Evolutionary conservation across 495 filamentous ascomycete genomes (phyloP).

Genomic region (Tuber indicum): DNA sequence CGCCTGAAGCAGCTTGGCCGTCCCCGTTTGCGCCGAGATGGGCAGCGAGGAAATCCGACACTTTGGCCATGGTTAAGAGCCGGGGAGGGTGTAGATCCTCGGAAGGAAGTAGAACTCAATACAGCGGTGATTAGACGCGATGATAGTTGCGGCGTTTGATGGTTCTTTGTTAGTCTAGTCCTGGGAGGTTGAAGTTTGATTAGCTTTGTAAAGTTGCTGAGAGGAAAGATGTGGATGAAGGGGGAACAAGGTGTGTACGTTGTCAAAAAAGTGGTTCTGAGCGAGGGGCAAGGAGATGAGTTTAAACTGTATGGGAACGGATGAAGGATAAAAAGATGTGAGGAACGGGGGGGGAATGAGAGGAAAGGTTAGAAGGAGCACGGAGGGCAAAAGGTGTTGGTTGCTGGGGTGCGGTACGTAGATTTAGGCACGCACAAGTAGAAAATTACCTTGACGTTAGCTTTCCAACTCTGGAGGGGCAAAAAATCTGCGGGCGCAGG

Average conservation of each 20-base stretch:
- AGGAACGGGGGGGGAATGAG: not conserved
- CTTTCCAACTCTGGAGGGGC: not conserved
- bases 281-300: not conserved
- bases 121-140: not conserved
- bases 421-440: not conserved
- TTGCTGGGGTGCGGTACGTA: not conserved
- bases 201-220: not conserved
- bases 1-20: conserved; percentile 40
- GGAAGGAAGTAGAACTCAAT: not conserved
- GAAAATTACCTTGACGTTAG: conserved; percentile 3
- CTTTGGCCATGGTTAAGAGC: conserved; percentile 35
- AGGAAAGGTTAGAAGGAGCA: not conserved
- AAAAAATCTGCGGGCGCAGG: not conserved
- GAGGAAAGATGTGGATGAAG: not conserved
- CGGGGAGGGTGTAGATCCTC: not conserved
- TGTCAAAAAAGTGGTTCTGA: not conserved
- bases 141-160: conserved; percentile 1
- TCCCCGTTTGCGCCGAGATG: conserved; percentile 40
- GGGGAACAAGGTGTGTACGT: not conserved
- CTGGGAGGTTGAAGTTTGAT: not conserved
- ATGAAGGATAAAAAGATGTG: not conserved
- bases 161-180: not conserved
- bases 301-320: not conserved
- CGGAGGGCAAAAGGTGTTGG: not conserved
- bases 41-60: conserved; percentile 37